Evolutionary conservation across 2,329 filamentous ascomycete species (phyloP).

Genomic region (Paraphoma chrysanthemicola): DNA sequence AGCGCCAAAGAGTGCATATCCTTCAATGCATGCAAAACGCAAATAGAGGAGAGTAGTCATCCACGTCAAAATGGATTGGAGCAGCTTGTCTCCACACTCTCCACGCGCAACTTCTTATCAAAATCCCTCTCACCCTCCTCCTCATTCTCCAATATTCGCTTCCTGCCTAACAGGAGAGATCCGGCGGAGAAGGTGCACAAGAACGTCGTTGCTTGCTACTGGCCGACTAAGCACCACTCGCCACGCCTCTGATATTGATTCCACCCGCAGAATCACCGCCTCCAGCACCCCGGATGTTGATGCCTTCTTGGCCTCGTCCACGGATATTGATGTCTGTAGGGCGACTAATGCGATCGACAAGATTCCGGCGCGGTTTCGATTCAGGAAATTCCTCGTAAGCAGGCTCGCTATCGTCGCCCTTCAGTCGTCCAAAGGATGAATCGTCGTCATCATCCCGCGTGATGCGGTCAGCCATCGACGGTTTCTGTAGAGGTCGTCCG

Average conservation of each 20-base stretch:
- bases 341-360: conserved; percentile 32
- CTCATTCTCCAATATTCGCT: neutral
- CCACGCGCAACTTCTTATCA: neutral
- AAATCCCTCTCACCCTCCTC: neutral
- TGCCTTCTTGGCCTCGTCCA: conserved; percentile 30
- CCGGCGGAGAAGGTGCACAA: neutral
- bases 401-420: conserved; percentile 37
- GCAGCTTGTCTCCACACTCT: neutral
- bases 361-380: conserved; percentile 21
- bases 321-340: conserved; percentile 28
- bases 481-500: conserved; percentile 33
- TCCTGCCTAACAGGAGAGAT: neutral
- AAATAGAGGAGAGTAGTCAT: neutral
- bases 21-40: neutral
- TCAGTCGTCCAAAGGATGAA: conserved; percentile 37
- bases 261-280: conserved; percentile 20
- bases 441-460: conserved; percentile 37
- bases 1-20: conserved; percentile 3
- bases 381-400: conserved; percentile 34
- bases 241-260: conserved; percentile 43
- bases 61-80: neutral
- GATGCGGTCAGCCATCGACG: conserved; percentile 39
- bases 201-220: neutral
- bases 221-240: conserved; percentile 33
- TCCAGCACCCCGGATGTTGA: conserved; percentile 43